Evolutionary conservation across 495 filamentous ascomycete genomes (phyloP), one percentile per base, ranked within the genome.

Genomic region (Neurospora discreta): DNA sequence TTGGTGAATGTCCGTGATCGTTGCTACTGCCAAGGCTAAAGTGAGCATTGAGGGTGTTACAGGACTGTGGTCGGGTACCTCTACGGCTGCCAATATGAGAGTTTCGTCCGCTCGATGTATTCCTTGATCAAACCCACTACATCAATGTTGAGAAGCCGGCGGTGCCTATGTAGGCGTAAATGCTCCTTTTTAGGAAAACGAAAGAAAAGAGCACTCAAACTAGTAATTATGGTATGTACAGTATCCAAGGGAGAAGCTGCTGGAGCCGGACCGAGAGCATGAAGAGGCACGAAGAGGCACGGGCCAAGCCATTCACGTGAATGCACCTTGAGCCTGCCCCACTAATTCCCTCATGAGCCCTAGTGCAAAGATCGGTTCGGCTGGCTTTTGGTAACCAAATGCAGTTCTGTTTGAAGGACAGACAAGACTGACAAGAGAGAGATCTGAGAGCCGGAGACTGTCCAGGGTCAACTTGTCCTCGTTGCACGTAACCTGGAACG

Each of bases 371-470:
- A 76, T 69, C 75, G 68, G 46, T 13, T 13, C 26, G 68, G 71
- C 72, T 77, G 74, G 76, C 76, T 77, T 77, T 76, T 76, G 71
- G 76, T 58, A 74, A 74, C 76, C 76, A 78, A 73, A 65, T 69
- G 71, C 46, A 60, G 23, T 60, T 60, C 52, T 60, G 52, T 60
- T 60, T 60, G 52, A 60, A 33, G 52, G 52, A 60, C 52, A 60
- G 26, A 60, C 26, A 30, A 30, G 52, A 60, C 13, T 2, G 46
- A n/a, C n/a, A n/a, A 58, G 18, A 39, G 38, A 30, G 23, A 60
- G 52, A 60, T 60, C 26, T 60, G 52, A 60, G 52, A 60, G 23
- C 23, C 13, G 52, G 44, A 52, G 44, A 23, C 44, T 52, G 20
- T 23, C 44, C 44, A 52, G 20, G 52, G 26, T 26, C 23, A 33